A percentile compares a stretch with the other conserved stretches of the same genome.
Evolutionary conservation across 78 protist genomes (phyloP).

Genomic region (Monosiga brevicollis): DNA sequence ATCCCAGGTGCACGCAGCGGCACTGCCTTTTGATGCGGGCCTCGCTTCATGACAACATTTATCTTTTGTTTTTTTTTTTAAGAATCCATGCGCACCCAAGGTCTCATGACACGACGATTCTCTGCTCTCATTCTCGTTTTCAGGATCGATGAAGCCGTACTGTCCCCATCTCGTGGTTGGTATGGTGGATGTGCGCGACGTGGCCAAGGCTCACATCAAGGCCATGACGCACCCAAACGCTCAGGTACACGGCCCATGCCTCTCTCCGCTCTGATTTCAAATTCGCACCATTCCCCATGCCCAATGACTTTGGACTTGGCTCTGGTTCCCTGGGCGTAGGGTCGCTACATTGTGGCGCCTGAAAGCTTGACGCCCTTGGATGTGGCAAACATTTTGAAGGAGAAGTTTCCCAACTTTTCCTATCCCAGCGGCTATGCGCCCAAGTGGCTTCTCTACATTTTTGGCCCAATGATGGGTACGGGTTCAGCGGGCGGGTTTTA

Average conservation of each 20-base stretch:
- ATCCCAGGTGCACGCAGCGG: background rate
- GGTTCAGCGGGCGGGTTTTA: background rate
- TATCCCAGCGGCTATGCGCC: background rate
- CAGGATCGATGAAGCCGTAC: no score
- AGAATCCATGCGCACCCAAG: background rate
- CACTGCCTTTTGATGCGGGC: background rate
- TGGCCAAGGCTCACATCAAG: constrained; percentile 26
- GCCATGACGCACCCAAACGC: constrained; percentile 6
- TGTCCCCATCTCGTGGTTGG: constrained; percentile 5
- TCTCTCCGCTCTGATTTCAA: no score
- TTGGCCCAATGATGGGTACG: background rate
- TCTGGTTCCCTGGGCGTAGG: constrained; percentile 4
- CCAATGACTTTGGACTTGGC: no score
- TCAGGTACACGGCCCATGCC: no score
- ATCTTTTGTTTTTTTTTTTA: background rate
- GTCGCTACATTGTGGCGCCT: constrained; percentile 6
- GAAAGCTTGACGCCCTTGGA: background rate
- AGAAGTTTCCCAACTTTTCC: background rate
- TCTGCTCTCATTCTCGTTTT: no score
- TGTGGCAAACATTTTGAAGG: background rate
- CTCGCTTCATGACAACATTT: background rate
- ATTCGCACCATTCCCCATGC: no score
- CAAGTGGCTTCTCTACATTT: constrained; percentile 6
- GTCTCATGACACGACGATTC: background rate
- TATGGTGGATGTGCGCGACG: constrained; percentile 34